Evolutionary conservation across 140 eudicot genomes (phyloP).

Genomic region (Ambrosia hybrid): DNA sequence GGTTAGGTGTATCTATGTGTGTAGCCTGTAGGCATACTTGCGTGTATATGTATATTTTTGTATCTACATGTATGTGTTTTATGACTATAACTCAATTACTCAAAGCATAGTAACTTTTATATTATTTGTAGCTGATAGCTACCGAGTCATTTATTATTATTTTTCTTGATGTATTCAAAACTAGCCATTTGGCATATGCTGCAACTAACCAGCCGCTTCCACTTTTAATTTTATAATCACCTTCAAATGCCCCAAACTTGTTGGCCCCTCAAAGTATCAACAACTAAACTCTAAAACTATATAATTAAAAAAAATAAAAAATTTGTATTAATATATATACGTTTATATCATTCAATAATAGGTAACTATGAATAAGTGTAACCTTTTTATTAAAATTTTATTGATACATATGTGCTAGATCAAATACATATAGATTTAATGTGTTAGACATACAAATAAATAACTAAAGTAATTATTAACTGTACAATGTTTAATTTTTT

Average conservation of each 20-base stretch:
- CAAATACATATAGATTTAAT: too few relatives aligned
- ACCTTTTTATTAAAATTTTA: too few relatives aligned
- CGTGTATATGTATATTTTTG: neutral
- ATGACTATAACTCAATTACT: neutral
- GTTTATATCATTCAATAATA: neutral
- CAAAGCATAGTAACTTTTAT: too few relatives aligned
- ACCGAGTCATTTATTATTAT: neutral
- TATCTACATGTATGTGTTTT: neutral
- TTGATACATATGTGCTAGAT: too few relatives aligned
- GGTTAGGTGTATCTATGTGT: neutral
- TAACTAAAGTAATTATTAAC: too few relatives aligned
- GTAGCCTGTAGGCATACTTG: neutral
- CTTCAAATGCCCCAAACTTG: constrained; percentile 6
- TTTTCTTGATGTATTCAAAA: constrained; percentile 1
- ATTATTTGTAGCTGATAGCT: neutral
- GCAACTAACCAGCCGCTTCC: constrained; percentile 19
- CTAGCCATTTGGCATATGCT: constrained; percentile 42
- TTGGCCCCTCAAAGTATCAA: constrained; percentile 33
- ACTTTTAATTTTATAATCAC: constrained; percentile 3
- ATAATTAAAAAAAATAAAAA: too few relatives aligned
- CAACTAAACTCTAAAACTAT: constrained; percentile 22
- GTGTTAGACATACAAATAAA: too few relatives aligned
- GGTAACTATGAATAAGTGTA: neutral
- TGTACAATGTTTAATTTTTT: too few relatives aligned
- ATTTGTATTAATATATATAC: too few relatives aligned